These are phyloP conservation scores for Phanerochaete sordida DNA, from an alignment of 768 basidiomycete genomes.

Conservation along the genomic window DNA sequence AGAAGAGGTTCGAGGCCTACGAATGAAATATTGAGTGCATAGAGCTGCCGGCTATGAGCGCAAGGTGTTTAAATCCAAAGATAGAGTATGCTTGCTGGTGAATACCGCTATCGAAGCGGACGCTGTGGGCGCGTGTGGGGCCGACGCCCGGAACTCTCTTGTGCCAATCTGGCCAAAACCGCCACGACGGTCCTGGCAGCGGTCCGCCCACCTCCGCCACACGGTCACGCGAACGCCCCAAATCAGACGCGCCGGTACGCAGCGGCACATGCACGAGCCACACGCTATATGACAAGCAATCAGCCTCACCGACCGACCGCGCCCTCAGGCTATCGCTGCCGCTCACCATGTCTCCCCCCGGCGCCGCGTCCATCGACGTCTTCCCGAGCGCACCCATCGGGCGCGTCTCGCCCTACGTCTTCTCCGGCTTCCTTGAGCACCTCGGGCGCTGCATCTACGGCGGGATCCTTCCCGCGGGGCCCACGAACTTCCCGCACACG, in stretches of 20 bases:
- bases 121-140: not conserved
- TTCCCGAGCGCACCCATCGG: slow-evolving; percentile 20
- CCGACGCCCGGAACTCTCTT: not conserved
- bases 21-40: too few species aligned
- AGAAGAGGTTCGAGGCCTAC: too few species aligned
- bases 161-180: not conserved
- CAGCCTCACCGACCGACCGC: not conserved
- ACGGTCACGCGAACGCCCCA: not conserved
- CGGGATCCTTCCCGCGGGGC: slow-evolving; percentile 39
- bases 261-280: not conserved
- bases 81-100: too few species aligned
- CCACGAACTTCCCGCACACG: slow-evolving; percentile 26
- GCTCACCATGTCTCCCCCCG: not conserved
- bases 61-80: too few species aligned
- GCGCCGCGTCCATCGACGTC: slow-evolving; percentile 13
- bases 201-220: not conserved
- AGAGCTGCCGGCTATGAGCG: too few species aligned
- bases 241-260: not conserved
- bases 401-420: slow-evolving; percentile 38
- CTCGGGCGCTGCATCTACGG: slow-evolving; percentile 56
- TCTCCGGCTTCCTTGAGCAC: slow-evolving; percentile 62
- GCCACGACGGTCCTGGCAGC: not conserved
- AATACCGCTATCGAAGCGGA: too few species aligned
- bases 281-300: not conserved
- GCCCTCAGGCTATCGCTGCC: not conserved